Evolutionary conservation across 768 basidiomycete genomes (phyloP).

Genomic region (Megacollybia marginata): DNA sequence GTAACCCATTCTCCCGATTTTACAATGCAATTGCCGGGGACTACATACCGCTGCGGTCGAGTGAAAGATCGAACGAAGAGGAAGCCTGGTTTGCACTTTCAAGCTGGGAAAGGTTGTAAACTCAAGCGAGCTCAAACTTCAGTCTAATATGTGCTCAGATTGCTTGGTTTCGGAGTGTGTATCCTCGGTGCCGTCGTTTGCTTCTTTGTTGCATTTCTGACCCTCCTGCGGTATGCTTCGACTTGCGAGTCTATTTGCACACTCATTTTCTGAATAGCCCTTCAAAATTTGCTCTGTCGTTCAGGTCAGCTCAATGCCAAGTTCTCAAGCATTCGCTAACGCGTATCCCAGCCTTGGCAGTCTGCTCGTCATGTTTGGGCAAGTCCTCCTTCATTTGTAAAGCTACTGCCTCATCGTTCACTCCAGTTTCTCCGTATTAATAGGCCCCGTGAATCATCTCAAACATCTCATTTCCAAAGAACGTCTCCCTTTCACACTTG

Average conservation of each 20-base stretch:
- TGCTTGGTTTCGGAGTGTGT: constrained; percentile 88
- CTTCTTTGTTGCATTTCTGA: constrained; percentile 87
- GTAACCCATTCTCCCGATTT: constrained; percentile 78
- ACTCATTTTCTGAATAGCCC: constrained; percentile 44
- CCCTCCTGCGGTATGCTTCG: constrained; percentile 42
- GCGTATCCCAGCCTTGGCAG: constrained; percentile 61
- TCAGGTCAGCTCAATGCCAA: constrained; percentile 42
- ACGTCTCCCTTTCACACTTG: constrained; percentile 72
- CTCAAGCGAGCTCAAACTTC: background rate
- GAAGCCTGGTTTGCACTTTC: constrained; percentile 91
- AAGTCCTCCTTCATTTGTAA: constrained; percentile 15
- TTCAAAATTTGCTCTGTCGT: constrained; percentile 85
- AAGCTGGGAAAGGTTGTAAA: constrained; percentile 81
- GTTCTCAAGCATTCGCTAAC: constrained; percentile 3
- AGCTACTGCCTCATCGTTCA: background rate
- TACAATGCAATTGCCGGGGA: constrained; percentile 80
- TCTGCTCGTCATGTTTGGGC: constrained; percentile 95
- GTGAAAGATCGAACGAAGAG: constrained; percentile 84
- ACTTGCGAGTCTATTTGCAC: constrained; percentile 4
- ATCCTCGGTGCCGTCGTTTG: constrained; percentile 87
- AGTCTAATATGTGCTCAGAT: constrained; percentile 30
- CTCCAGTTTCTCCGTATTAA: constrained; percentile 70
- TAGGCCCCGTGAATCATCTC: constrained; percentile 86
- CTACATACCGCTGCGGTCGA: constrained; percentile 83
- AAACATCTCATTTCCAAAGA: constrained; percentile 83